Base-by-base conservation (phyloP, 2,329 filamentous ascomycete genomes). In the Scedosporium dehoogii region DNA sequence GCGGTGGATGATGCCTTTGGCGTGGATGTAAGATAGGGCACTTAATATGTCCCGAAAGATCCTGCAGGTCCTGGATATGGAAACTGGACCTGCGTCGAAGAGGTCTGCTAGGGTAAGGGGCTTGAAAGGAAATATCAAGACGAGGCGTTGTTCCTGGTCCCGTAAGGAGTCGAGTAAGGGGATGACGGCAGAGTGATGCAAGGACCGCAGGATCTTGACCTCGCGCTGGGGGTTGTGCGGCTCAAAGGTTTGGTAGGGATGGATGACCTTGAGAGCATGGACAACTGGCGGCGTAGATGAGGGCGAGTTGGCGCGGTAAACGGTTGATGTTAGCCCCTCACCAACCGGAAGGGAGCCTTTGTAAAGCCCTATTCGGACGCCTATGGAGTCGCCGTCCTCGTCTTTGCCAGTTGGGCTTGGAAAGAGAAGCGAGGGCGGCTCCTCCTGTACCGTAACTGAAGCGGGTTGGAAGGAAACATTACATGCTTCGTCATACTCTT, bases 211-310 rank as follows among this genome's bases (percentile, higher is more conserved):
- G 57, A 97, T 87, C 66, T 87, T 85, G 60, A 87, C 86, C 76
- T 99, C 94, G 53, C 90, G 86, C 57, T 81, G 77, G 1, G 91
- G 88, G 71, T 96, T 87, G 74, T 99, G 94, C 9, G 94, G 94
- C 63, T 89, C 86, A 44, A 86, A 81, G 75, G 88, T 85, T 61
- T 82, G 79, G 44, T 86, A 86, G 38, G 90, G 87, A 29, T 85
- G 86, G 42, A 94, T 96, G 64, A 97, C 86, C 72, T 99, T 99
- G 58, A 99, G 78, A 1, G 93, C 94, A 18, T 78, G 33, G 48
- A 23, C 12, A 16, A 33, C 14, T 14, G 38, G 21, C 29, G 27
- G 46, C 23, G 29, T 7, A n/a, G 46, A 33, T 16, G 33, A 21
- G n/a, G 59, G 75, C 68, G 23, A 72, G 75, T 48, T 86, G 86